Evolutionary conservation across 495 filamentous ascomycete genomes (phyloP), one percentile per base, ranked within the genome.

Genomic region (Ascobolus immersus): DNA sequence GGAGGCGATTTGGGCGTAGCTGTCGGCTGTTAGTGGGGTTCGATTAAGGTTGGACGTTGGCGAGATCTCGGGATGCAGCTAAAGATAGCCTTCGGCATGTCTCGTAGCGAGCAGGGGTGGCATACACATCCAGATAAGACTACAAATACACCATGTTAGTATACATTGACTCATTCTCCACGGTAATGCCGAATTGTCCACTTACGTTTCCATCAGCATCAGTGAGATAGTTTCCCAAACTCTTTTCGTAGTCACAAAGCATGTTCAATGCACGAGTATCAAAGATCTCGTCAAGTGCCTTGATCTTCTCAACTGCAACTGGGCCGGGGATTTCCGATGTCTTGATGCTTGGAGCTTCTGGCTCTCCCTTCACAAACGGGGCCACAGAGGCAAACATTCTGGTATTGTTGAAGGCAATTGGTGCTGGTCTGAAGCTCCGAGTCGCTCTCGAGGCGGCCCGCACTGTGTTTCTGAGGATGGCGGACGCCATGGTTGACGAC

Each of bases 241-340:
- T 79, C 54, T 73, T 68, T 33, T 60, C 50, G 53, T 82, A 92
- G 53, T 91, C 71, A 38, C 74, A 63, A 43, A 91, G 59, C 74
- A 92, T 82, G 61, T 92, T 93, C 61, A 92, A 56, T 55, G 71
- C 79, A 44, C 84, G 67, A 2, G 79, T 84, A 52, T 96, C 86
- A 48, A 91, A 96, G 39, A 96, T 78, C 55, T 73, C 57, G 55
- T 80, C 55, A 34, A 96, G 60, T 47, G 75, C 60, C 36, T 67
- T 64, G 46, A 76, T 67, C 23, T 77, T 67, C 34, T 65, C 62
- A 59, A 65, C 58, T 52, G 65, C 70, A 56, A 70, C 62, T 29
- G 82, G 80, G 2, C 84, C 86, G 10, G 84, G 84, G 43, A 94
- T 81, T 21, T 65, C 56, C 28, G 47, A 34, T 5, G 76, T 90